These are phyloP conservation scores for Aspergillus nidulans DNA, from an alignment of 495 filamentous ascomycete genomes.

Conservation along the genomic window DNA sequence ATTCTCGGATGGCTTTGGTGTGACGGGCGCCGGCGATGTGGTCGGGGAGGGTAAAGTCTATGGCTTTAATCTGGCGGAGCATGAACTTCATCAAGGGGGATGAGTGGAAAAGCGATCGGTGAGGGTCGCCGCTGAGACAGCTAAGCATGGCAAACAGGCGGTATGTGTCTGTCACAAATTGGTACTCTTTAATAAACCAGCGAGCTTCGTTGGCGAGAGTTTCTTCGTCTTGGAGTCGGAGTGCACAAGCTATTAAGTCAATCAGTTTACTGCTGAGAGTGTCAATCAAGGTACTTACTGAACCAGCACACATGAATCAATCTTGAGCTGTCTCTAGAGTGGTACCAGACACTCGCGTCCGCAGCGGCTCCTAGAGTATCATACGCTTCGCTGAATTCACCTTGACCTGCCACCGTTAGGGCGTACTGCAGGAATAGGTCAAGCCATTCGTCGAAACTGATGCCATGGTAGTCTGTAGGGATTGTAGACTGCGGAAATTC, in stretches of 20 bases:
- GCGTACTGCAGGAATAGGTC: slow-evolving; percentile 88
- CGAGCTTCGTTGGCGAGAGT: slow-evolving; percentile 60
- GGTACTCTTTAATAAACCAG: slow-evolving; percentile 82
- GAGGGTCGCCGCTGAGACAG: slow-evolving; percentile 52
- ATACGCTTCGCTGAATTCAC: slow-evolving; percentile 63
- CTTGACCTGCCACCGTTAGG: slow-evolving; percentile 59
- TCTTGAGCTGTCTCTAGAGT: slow-evolving; percentile 59
- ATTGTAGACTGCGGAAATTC: slow-evolving; percentile 33
- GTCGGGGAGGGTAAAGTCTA: slow-evolving; percentile 60
- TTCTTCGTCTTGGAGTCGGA: slow-evolving; percentile 75
- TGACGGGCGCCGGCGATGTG: slow-evolving; percentile 18
- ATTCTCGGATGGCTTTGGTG: slow-evolving; percentile 22
- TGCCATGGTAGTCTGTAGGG: slow-evolving; percentile 67
- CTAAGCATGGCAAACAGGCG: slow-evolving; percentile 72
- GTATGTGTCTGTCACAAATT: slow-evolving; percentile 79
- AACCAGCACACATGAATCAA: slow-evolving; percentile 78
- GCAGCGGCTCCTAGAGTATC: slow-evolving; percentile 67
- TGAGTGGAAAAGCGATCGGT: slow-evolving; percentile 48
- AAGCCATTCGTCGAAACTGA: slow-evolving; percentile 78
- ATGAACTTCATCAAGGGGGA: slow-evolving; percentile 78
- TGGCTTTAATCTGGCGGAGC: slow-evolving; percentile 82
- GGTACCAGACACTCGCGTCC: slow-evolving; percentile 74
- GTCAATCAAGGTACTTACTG: slow-evolving; percentile 40
- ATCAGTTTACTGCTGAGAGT: slow-evolving; percentile 12
- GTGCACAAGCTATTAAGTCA: slow-evolving; percentile 60